These are phyloP conservation scores for Urtica urens DNA, from an alignment of 306 rosid genomes.

Conservation along the genomic window DNA sequence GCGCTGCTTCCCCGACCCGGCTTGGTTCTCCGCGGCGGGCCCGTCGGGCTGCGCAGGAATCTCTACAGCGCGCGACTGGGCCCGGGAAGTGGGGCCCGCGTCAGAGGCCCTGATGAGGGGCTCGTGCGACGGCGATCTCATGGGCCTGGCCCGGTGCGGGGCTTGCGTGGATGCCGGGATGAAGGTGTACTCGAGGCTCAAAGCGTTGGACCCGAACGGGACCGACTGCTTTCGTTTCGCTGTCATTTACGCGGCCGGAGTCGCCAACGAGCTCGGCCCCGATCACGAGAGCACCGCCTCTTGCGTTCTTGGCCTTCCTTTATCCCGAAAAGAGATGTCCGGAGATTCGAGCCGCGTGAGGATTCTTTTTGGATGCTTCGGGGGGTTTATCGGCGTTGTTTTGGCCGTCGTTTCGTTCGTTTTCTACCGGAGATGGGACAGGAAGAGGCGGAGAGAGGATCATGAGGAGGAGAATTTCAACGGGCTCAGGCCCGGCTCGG, in stretches of 20 bases:
- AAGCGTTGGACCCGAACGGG: slow-evolving; percentile 18
- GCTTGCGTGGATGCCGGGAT: slow-evolving; percentile 40
- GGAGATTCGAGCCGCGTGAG: slow-evolving; percentile 22
- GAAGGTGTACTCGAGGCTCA: slow-evolving; percentile 24
- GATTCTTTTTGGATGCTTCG: slow-evolving; percentile 36
- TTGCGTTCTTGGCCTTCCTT: slow-evolving; percentile 46
- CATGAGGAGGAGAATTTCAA: slow-evolving; percentile 33
- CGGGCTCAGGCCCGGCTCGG: slow-evolving; percentile 45
- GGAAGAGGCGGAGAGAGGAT: slow-evolving; percentile 23
- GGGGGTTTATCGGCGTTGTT: slow-evolving; percentile 32
- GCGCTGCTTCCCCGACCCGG: slow-evolving; percentile 34
- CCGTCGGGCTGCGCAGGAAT: slow-evolving; percentile 48
- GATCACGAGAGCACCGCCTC: slow-evolving; percentile 32
- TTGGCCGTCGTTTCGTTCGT: slow-evolving; percentile 21
- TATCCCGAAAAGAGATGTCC: slow-evolving; percentile 20
- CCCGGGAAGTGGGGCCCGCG: slow-evolving; percentile 19
- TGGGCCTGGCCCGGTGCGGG: slow-evolving; percentile 23
- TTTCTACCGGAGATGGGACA: slow-evolving; percentile 30
- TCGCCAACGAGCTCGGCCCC: slow-evolving; percentile 55
- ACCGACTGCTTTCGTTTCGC: slow-evolving; percentile 37
- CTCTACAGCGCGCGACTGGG: slow-evolving; percentile 36
- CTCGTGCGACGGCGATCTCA: slow-evolving; percentile 39
- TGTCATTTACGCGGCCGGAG: slow-evolving; percentile 42
- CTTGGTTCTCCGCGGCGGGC: slow-evolving; percentile 41
- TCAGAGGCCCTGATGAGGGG: slow-evolving; percentile 27